Base-by-base conservation (phyloP, 176 grass and related monocot genomes). In the Avena eriantha region DNA sequence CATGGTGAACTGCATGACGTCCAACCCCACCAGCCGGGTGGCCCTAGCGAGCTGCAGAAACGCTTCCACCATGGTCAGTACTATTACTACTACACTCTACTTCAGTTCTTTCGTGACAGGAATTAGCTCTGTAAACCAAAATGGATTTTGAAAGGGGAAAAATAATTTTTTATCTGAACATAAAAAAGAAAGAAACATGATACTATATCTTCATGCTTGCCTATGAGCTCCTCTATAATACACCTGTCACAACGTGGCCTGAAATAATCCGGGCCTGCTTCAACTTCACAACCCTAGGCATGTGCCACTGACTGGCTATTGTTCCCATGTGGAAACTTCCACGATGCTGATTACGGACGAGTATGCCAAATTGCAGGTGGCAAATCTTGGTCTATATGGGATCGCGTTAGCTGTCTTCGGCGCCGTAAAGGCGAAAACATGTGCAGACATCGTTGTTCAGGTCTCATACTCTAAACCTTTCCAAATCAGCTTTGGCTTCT, bases 1-100 rank as follows among this genome's bases (percentile, higher is more conserved):
- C 33, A 92, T 95, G 93, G 93, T 95, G 56, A 95, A 95, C 73
- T 95, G 90, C 88, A 90, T 95, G 73, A 92, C 90, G 7, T 50
- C 67, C 26, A 90, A 95, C 59, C 86, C 88, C 65, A 95, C 90
- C 18, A 95, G 93, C 82, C 80, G 90, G 82, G 88, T 95, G 50
- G 88, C 90, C 10, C 85, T 95, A 47, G 88, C 90, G 22, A 95
- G 93, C 76, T 95, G 90, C 69, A 89, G 93, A 83, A 95, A 95
- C 78, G 93, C 93, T 46, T 92, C 53, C 76, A 88, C 90, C 21
- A 95, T 95, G 93, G 93, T 95, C 21, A 89, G 80, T 80, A 46
- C 6, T 7, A 36, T 7, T 4, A 4, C 7, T 36, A 4, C 3
- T 36, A 36, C 35, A 36, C 35, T 36, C 35, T 77, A n/a, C 12